Base-by-base conservation (phyloP, 345 rosid species). In the Citrus maxima region DNA sequence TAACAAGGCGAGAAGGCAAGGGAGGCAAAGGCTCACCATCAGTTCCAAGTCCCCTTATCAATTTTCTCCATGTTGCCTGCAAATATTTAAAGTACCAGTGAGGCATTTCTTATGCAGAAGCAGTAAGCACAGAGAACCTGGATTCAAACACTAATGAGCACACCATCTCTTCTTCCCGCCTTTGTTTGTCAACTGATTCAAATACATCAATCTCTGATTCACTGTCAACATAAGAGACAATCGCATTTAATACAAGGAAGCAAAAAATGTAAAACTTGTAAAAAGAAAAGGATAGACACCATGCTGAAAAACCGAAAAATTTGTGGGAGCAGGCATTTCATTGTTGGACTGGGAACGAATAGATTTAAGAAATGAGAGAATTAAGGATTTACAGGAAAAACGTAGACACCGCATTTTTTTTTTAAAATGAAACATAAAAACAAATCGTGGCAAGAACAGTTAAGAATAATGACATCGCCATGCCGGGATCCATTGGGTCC, bases 161-260 rank as follows among this genome's bases (percentile, higher is more conserved):
- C 87, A 94, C 98, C 95, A 79, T 84, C 83, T 94, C 98, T 71
- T 86, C 82, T 81, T 93, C 97, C 56, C 65, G 82, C 85, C 98
- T 89, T 78, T 84, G 85, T 64, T 84, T 87, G 84, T 94, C 98
- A 84, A 94, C 80, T 74, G 95, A 91, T 78, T 94, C 98, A 83
- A 94, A 94, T 24, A 93, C 64, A 74, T 94, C 98, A 73, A 94
- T 94, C 93, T 94, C 98, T 40, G 93, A 78, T 84, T 93, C 97
- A 71, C 98, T 94, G 92, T 82, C 71, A 70, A 42, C 46, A 67
- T 18, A 61, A 46, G 71, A 22, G 63, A 59, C 34, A 61, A 55
- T 37, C 10, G 16, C 16, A 30, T 5, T 55, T n/a, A 67, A 34
- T 35, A 76, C 18, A 3, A 35, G 19, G 4, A 65, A 35, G 25